Evolutionary conservation across 768 basidiomycete genomes (phyloP).

Genomic region (Lactarius pseudohatsudake): DNA sequence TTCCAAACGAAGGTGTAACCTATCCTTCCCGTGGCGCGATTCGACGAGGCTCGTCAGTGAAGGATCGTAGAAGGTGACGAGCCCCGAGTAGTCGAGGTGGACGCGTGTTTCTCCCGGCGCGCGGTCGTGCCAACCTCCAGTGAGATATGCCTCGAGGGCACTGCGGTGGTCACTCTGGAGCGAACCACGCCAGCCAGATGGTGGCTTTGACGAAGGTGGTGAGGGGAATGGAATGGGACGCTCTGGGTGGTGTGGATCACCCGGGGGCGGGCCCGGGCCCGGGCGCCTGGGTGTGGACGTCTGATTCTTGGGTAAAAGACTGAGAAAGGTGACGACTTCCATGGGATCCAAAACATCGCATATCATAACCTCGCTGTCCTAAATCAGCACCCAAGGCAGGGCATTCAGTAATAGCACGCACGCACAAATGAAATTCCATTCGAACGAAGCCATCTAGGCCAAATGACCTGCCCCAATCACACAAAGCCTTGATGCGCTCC

Average conservation of each 20-base stretch:
- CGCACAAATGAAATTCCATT: constrained; percentile 29
- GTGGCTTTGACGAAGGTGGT: constrained; percentile 3
- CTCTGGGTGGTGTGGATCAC: background rate
- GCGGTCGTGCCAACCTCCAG: constrained; percentile 44
- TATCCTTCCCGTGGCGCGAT: constrained; percentile 35
- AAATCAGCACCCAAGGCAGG: background rate
- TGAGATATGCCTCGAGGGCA: constrained; percentile 33
- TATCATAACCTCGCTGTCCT: constrained; percentile 16
- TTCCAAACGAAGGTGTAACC: constrained; percentile 40
- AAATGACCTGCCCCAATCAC: constrained; percentile 37
- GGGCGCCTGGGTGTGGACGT: background rate
- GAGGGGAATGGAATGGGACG: no score
- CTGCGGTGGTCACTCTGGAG: background rate
- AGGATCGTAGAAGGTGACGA: constrained; percentile 47
- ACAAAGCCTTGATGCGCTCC: constrained; percentile 34
- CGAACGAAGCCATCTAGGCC: constrained; percentile 39
- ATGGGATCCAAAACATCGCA: constrained; percentile 12
- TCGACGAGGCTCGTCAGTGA: constrained; percentile 39
- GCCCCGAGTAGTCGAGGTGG: constrained; percentile 41
- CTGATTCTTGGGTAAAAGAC: constrained; percentile 12
- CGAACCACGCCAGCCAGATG: constrained; percentile 27
- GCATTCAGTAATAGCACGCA: background rate
- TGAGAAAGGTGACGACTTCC: constrained; percentile 22
- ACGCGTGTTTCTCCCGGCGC: constrained; percentile 47
- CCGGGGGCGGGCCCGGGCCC: no score